Evolutionary conservation across 2,329 filamentous ascomycete species (phyloP), one percentile per base, ranked within the genome.

Genomic region (Fusarium xyrophilum): DNA sequence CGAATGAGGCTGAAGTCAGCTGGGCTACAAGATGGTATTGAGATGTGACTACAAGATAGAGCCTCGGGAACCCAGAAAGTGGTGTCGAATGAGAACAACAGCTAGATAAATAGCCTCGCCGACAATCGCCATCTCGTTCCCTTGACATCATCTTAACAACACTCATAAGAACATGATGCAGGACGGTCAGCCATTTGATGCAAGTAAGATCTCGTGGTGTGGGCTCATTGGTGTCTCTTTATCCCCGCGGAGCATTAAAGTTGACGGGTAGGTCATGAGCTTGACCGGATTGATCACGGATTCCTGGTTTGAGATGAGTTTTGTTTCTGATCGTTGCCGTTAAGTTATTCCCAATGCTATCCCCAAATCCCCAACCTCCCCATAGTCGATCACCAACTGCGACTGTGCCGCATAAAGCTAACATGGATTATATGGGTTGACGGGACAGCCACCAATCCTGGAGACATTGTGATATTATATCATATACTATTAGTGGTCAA

Each of bases 161-260:
- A 17, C 5, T 33, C 14, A 13, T 58, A 51, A 46, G 43, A 58
- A 6, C 19, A 15, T 12, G 39, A 63, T 50, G 38, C 43, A 63
- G n/a, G 60, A 23, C 12, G 6, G 38, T 23, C 10, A 23, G 32
- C 28, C 3, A 27, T 19, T 39, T 21, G 3, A 56, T 51, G 59
- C 42, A 39, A 11, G 60, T 46, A 30, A 58, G 51, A 57, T 63
- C 28, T 63, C 60, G 60, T 63, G 60, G 43, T 63, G 21, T 25
- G 51, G 33, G 38, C 43, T 58, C 12, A 64, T 63, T 63, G 60
- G 60, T 15, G 8, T 63, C 28, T 3, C 19, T 25, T 4, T 0
- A 17, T 36, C 21, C 38, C 25, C 23, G 50, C 25, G 6, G 23
- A 12, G 17, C 21, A 55, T n/a, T 14, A 21, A 19, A 33, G 25